A percentile compares a stretch with the other conserved stretches of the same genome.
These are phyloP conservation scores for Nothomitra cinnamomea DNA, from an alignment of 2,329 filamentous ascomycete species.

Conservation along the genomic window DNA sequence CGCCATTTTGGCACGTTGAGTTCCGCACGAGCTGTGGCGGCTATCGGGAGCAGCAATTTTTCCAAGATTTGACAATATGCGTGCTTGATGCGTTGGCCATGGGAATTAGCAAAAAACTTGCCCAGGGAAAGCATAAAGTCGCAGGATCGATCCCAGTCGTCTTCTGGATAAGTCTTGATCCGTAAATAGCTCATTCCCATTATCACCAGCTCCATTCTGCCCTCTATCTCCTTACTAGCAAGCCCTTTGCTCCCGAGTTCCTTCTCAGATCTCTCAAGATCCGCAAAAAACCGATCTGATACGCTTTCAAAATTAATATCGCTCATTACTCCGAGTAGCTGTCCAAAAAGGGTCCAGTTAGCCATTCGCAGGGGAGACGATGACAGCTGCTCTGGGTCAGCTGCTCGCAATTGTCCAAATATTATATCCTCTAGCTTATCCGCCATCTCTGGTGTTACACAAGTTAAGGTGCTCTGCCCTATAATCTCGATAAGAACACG, in stretches of 20 bases:
- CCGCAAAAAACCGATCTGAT: conserved; percentile 61
- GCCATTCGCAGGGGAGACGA: conserved; percentile 71
- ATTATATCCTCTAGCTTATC: conserved; percentile 90
- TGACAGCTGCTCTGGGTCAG: conserved; percentile 64
- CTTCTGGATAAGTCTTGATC: conserved; percentile 54
- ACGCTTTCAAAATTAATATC: conserved; percentile 78
- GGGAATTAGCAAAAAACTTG: conserved; percentile 65
- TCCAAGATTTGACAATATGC: conserved; percentile 89
- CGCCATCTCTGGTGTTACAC: conserved; percentile 80
- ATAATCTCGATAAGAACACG: conserved; percentile 89
- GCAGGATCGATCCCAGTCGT: conserved; percentile 71
- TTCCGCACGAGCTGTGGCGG: conserved; percentile 61
- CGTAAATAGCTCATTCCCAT: conserved; percentile 82
- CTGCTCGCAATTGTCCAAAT: conserved; percentile 82
- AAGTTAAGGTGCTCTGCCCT: conserved; percentile 66
- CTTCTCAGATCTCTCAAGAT: conserved; percentile 62
- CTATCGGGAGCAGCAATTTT: conserved; percentile 70
- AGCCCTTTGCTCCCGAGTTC: conserved; percentile 57
- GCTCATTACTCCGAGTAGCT: conserved; percentile 91
- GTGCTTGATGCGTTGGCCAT: conserved; percentile 80
- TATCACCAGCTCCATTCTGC: conserved; percentile 71
- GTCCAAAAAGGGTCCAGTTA: conserved; percentile 90
- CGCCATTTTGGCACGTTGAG: conserved; percentile 72
- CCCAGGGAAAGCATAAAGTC: conserved; percentile 73
- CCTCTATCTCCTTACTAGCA: conserved; percentile 51